Base-by-base conservation (phyloP, 2,329 filamentous ascomycete species). In the Penicillium sp. region DNA sequence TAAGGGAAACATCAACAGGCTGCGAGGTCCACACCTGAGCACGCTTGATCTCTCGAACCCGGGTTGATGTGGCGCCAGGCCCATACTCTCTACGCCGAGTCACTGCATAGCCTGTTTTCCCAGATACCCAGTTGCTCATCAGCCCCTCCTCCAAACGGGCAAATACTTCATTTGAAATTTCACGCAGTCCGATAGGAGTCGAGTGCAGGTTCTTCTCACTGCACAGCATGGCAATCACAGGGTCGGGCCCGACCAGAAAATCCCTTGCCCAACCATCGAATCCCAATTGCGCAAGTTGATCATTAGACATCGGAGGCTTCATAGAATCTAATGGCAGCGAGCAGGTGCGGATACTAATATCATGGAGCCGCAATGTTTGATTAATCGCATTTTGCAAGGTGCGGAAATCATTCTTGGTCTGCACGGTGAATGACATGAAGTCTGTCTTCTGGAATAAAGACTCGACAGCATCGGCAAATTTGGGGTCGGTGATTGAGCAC, bases 151-250 rank as follows among this genome's bases (percentile, higher is more conserved):
- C 75, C 33, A 96, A 77, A n/a, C 73, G 75, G n/a, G 88, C 78
- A 65, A 87, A 90, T 63, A 91, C 86, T 37, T 82, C 78, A 31
- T 89, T 83, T 2, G 73, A 83, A 33, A 92, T 84, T 10, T 90
- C 84, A 5, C 71, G 72, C 14, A 86, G 76, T 16, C 83, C 79
- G 42, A 93, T 82, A 0, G 85, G 90, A 6, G 87, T 87, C 26
- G 78, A 77, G 64, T 96, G 85, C 7, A 97, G 73, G 50, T 78
- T 82, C 55, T 82, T 84, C 62, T 89, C 87, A 12, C 85, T 82
- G 72, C 91, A 97, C 22, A 99, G 82, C 88, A 96, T 94, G 7
- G 90, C 88, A 33, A 97, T 77, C 1, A 99, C 90, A 1, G 89
- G 83, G 1, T 88, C 85, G 0, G 95, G 95, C 0, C 93, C 94